phyloP scores from a whole-genome alignment of 1,284 basidiomycete genomes.

The Fomitopsis palustris region DNA sequence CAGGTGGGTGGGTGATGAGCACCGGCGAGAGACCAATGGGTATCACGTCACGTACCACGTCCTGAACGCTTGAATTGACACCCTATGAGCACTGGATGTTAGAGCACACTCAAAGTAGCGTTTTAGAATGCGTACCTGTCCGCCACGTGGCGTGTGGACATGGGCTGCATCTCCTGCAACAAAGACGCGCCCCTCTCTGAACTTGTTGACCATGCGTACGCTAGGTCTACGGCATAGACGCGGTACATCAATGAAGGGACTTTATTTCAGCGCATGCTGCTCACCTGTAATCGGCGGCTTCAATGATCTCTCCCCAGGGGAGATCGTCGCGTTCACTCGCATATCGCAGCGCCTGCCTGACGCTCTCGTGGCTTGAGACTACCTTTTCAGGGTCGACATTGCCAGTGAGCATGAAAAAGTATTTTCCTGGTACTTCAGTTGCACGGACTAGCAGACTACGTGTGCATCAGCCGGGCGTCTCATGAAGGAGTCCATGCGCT shows the following conservation, averaged over 20 bases:
- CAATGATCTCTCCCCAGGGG: constrained; percentile 3
- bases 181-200: constrained; percentile 32
- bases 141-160: constrained; percentile 23
- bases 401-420: background rate
- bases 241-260: background rate
- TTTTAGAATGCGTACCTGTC: constrained; percentile 21
- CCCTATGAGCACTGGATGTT: background rate
- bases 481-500: background rate
- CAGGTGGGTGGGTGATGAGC: background rate
- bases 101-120: too few species aligned
- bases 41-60: constrained; percentile 1
- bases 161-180: constrained; percentile 31
- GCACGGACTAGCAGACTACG: constrained; percentile 1
- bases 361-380: background rate
- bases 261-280: background rate
- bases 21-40: background rate
- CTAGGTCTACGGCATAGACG: constrained; percentile 26
- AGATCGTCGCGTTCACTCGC: constrained; percentile 8
- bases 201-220: constrained; percentile 35
- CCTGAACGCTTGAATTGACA: constrained; percentile 9
- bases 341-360: constrained; percentile 2
- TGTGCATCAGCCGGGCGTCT: background rate
- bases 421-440: constrained; percentile 1
- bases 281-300: constrained; percentile 8
- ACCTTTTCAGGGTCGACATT: constrained; percentile 3